Base-by-base conservation (phyloP, 805 yeast species). In the Wickerhamomyces chambardii region DNA sequence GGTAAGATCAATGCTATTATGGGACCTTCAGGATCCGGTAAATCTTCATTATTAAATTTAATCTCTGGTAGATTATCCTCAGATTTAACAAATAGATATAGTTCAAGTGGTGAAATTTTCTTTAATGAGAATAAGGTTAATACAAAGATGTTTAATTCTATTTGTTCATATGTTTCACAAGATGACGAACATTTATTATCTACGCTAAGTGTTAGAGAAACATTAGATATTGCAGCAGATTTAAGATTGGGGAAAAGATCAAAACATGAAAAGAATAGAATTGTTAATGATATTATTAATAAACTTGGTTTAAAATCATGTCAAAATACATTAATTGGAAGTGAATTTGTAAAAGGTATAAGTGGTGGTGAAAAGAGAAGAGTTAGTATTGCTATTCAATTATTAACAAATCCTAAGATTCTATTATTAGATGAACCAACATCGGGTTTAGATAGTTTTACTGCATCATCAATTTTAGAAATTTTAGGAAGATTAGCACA, bases 381-480 rank as follows among this genome's bases (percentile, higher is more conserved):
- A 46, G 83, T 86, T 1, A 76, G 90, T 0, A 84, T 86, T 54
- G 92, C 87, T 2, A 73, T 84, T 32, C 95, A 86, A 51, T 59
- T 86, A 24, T 59, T 86, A 28, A 76, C 78, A 37, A 75, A 76
- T 35, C 94, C 95, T 0, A 77, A 78, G 37, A 67, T 86, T 21
- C 51, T 86, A 29, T 66, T 86, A 33, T 58, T 86, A 17, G 96
- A 86, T 55, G 95, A 86, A 51, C 95, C 95, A 1, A 86, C 95
- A 0, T 83, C 95, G 4, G 96, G 96, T 0, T 63, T 86, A 17
- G 95, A 86, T 52, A 73, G 89, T 17, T 75, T 83, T 39, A 84
- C 94, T 0, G 84, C 95, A 0, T 68, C 75, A 0, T 71, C 86
- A 1, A 82, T 86, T 18, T 51, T 86, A 28, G 67, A 68, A 34